phyloP scores from a whole-genome alignment of 768 basidiomycete genomes.

The Russula brevipes region DNA sequence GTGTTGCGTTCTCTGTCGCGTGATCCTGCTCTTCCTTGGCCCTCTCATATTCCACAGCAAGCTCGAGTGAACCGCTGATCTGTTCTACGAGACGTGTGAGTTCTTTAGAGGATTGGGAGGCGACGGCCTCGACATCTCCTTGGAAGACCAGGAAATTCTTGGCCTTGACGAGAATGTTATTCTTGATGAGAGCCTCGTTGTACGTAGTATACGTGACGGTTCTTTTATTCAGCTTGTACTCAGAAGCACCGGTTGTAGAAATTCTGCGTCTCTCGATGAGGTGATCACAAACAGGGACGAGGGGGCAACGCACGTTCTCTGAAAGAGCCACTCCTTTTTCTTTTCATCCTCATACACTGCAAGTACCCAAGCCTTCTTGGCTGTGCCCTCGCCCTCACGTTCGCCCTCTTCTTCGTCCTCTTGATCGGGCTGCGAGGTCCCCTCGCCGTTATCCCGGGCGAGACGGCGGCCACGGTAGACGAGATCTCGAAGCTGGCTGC shows the following conservation, averaged over 20 bases:
- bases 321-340: slow-evolving; percentile 83
- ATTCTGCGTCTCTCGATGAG: slow-evolving; percentile 49
- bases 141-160: slow-evolving; percentile 99
- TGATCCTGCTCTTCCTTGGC: slow-evolving; percentile 83
- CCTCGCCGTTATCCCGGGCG: slow-evolving; percentile 44
- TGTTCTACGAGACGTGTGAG: slow-evolving; percentile 90
- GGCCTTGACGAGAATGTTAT: slow-evolving; percentile 97
- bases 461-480: slow-evolving; percentile 88
- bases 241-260: slow-evolving; percentile 78
- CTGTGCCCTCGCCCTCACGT: slow-evolving; percentile 70
- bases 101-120: slow-evolving; percentile 88
- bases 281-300: not conserved
- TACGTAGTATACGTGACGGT: slow-evolving; percentile 84
- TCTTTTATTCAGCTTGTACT: slow-evolving; percentile 81
- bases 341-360: slow-evolving; percentile 79
- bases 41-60: slow-evolving; percentile 81
- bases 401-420: slow-evolving; percentile 44
- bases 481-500: slow-evolving; percentile 90
- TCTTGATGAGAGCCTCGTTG: slow-evolving; percentile 78
- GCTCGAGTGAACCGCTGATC: slow-evolving; percentile 90
- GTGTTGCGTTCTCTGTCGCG: slow-evolving; percentile 90
- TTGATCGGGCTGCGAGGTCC: slow-evolving; percentile 35
- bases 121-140: slow-evolving; percentile 97
- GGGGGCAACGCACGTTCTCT: slow-evolving; percentile 67
- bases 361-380: slow-evolving; percentile 92